Conservation (phyloP, 768 basidiomycete genomes). For the Rhodotorula paludigena region DNA sequence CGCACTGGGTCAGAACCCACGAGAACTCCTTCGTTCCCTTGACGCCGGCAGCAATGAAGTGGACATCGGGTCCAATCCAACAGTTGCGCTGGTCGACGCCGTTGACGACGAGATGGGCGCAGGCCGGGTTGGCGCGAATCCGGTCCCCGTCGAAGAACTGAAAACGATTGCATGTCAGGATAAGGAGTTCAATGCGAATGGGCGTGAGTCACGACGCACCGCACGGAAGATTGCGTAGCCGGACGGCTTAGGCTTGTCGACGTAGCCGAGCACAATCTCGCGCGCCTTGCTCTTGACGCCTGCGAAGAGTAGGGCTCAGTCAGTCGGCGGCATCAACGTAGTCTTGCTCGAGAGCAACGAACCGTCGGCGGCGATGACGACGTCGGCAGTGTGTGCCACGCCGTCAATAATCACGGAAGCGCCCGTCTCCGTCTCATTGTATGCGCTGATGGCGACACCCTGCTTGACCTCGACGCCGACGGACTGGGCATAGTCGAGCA, state of each 20-base stretch:
- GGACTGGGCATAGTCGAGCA: slow-evolving; percentile 7
- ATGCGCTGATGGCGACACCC: slow-evolving; percentile 7
- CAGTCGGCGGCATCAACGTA: no score
- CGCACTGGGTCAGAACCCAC: slow-evolving; percentile 19
- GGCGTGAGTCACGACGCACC: background rate
- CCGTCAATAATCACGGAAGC: slow-evolving; percentile 12
- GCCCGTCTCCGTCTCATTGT: slow-evolving; percentile 3
- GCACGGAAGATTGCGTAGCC: slow-evolving; percentile 33
- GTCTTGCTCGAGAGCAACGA: background rate
- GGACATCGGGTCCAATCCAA: slow-evolving; percentile 27
- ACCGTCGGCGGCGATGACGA: slow-evolving; percentile 15
- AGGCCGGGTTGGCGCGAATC: slow-evolving; percentile 11
- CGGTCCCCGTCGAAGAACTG: slow-evolving; percentile 20
- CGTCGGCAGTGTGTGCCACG: slow-evolving; percentile 1
- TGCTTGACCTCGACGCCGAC: slow-evolving; percentile 11
- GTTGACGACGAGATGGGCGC: slow-evolving; percentile 6
- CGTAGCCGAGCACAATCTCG: slow-evolving; percentile 28
- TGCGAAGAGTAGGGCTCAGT: background rate
- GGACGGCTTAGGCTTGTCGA: slow-evolving; percentile 20
- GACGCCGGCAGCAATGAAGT: slow-evolving; percentile 22
- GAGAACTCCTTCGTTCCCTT: slow-evolving; percentile 22
- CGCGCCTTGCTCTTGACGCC: slow-evolving; percentile 28
- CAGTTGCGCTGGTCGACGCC: slow-evolving; percentile 8
- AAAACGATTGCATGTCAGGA: background rate
- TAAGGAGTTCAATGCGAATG: background rate